Percentiles rank a stretch among this genome's conserved stretches.
phyloP scores from a whole-genome alignment of 1,284 basidiomycete species.

The Polyporus tsugae region DNA sequence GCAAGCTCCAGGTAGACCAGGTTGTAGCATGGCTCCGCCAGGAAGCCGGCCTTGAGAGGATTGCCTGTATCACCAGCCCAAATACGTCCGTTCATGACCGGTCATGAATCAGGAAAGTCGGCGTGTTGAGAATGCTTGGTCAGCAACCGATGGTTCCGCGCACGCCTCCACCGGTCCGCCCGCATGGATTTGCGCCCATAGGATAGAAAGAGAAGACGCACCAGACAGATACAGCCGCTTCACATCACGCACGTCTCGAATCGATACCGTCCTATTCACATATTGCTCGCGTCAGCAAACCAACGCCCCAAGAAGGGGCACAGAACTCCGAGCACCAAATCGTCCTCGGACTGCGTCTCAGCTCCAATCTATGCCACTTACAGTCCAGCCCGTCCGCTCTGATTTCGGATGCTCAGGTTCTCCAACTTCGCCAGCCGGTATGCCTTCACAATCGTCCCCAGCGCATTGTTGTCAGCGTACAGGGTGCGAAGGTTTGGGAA shows the following conservation, averaged over 20 bases:
- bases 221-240: conserved; percentile 95
- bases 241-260: conserved; percentile 85
- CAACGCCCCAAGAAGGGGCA: conserved; percentile 10
- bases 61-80: conserved; percentile 49
- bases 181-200: conserved; percentile 18
- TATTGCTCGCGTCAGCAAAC: background rate
- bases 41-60: conserved; percentile 53
- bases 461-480: conserved; percentile 90
- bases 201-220: conserved; percentile 47
- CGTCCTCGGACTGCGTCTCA: background rate
- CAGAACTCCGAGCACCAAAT: conserved; percentile 4
- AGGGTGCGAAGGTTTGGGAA: conserved; percentile 87
- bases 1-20: conserved; percentile 94
- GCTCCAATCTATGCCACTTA: conserved; percentile 52
- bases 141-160: conserved; percentile 28
- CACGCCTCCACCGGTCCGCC: conserved; percentile 7
- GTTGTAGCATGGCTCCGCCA: conserved; percentile 81
- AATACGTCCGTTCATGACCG: conserved; percentile 19
- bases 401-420: conserved; percentile 92
- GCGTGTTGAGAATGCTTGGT: conserved; percentile 25
- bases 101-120: conserved; percentile 17
- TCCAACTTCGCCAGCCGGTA: conserved; percentile 77
- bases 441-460: conserved; percentile 63
- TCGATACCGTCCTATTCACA: conserved; percentile 50
- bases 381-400: conserved; percentile 73